Conservation (phyloP, 2,329 filamentous ascomycete genomes). For the Trichoderma koningii region DNA sequence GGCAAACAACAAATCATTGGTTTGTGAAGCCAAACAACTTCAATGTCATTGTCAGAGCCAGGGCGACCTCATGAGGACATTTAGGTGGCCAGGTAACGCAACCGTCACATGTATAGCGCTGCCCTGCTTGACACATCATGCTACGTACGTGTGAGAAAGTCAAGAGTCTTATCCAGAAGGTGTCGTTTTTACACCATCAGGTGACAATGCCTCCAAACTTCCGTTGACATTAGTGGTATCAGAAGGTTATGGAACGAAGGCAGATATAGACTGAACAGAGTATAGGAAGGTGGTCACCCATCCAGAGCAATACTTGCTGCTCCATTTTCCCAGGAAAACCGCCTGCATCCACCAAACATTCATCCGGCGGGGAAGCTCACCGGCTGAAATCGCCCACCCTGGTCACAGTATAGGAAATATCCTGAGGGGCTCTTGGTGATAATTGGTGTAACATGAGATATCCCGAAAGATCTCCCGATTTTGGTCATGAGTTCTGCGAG, state of each 20-base stretch:
- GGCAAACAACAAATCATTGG: constrained; percentile 45
- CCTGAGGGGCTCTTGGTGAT: too few relatives aligned
- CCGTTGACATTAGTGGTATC: too few relatives aligned
- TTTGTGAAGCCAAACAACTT: constrained; percentile 49
- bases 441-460: not conserved
- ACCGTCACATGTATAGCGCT: too few relatives aligned
- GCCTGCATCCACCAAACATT: not conserved
- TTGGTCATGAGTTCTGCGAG: too few relatives aligned
- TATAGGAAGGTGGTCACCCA: too few relatives aligned
- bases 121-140: not conserved
- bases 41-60: constrained; percentile 34
- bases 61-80: not conserved
- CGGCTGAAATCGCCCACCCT: not conserved
- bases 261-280: too few relatives aligned
- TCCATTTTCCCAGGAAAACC: not conserved
- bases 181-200: too few relatives aligned
- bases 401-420: not conserved
- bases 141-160: not conserved
- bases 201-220: too few relatives aligned
- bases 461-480: not conserved
- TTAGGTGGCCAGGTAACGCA: too few relatives aligned
- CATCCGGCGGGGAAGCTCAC: constrained; percentile 14
- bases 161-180: too few relatives aligned
- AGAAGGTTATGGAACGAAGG: too few relatives aligned
- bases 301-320: too few relatives aligned